Conservation (phyloP, 148 eudicot genomes). For the Chenopodium suecicum region DNA sequence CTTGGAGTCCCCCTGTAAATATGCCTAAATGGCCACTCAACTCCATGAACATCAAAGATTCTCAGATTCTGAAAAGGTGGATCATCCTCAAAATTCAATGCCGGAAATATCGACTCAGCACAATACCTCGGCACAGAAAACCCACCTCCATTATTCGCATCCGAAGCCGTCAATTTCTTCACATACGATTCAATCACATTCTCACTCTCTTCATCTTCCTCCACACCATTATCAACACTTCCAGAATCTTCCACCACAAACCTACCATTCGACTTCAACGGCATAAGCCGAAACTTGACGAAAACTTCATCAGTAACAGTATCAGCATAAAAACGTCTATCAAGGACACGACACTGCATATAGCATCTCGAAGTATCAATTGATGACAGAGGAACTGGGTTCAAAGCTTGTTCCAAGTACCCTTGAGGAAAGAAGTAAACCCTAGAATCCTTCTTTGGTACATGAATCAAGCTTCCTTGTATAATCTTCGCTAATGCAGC, state of each 20-base stretch:
- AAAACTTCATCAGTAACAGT: slow-evolving; percentile 56
- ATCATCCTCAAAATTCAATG: slow-evolving; percentile 46
- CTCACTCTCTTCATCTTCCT: not conserved
- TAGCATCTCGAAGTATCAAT: slow-evolving; percentile 22
- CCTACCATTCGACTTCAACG: not conserved
- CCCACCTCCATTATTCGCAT: slow-evolving; percentile 87
- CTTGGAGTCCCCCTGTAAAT: slow-evolving; percentile 84
- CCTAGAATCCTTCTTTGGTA: slow-evolving; percentile 41
- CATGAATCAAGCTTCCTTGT: slow-evolving; percentile 41
- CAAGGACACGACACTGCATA: slow-evolving; percentile 50
- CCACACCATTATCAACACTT: not conserved
- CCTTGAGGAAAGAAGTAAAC: slow-evolving; percentile 90
- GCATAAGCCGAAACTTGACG: slow-evolving; percentile 42
- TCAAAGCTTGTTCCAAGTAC: slow-evolving; percentile 51
- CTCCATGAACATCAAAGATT: slow-evolving; percentile 46
- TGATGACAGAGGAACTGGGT: slow-evolving; percentile 1
- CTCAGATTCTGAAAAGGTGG: slow-evolving; percentile 67
- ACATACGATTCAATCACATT: slow-evolving; percentile 43
- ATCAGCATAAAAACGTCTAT: slow-evolving; percentile 38
- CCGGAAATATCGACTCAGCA: slow-evolving; percentile 75
- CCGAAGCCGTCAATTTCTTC: slow-evolving; percentile 75
- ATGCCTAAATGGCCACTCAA: slow-evolving; percentile 62
- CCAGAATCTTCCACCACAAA: not conserved
- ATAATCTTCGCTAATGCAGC: too few species aligned
- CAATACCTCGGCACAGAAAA: slow-evolving; percentile 88